Conservation (phyloP, 140 eudicot species). For the Stevia rebaudiana region DNA sequence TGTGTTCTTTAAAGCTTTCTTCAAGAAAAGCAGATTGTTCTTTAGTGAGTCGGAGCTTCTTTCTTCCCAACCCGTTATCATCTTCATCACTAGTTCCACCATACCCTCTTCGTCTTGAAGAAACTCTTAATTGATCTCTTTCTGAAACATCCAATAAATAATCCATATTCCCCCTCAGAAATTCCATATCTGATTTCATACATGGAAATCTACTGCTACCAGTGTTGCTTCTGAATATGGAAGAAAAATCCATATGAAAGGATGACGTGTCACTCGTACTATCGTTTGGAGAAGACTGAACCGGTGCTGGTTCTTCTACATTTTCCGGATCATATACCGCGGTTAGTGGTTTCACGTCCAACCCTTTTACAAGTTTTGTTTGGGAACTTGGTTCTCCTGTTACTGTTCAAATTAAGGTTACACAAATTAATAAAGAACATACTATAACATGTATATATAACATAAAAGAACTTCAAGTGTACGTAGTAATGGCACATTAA, state of each 20-base stretch:
- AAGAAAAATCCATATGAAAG: conserved; percentile 35
- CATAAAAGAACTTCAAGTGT: neutral
- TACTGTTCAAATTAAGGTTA: conserved; percentile 20
- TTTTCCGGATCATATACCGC: conserved; percentile 33
- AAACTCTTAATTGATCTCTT: conserved; percentile 34
- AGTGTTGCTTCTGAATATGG: conserved; percentile 29
- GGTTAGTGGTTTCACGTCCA: conserved; percentile 35
- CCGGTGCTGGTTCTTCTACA: conserved; percentile 33
- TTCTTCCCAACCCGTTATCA: conserved; percentile 53
- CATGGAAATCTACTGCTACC: conserved; percentile 17
- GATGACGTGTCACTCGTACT: conserved; percentile 39
- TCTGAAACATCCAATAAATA: conserved; percentile 35
- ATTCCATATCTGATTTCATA: conserved; percentile 15
- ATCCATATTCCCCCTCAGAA: conserved; percentile 5
- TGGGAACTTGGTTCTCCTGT: conserved; percentile 40
- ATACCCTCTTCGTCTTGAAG: conserved; percentile 34
- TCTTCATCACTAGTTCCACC: conserved; percentile 65
- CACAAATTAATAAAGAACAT: neutral
- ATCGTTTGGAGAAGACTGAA: conserved; percentile 50
- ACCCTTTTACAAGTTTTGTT: conserved; percentile 32
- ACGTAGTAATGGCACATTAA: neutral
- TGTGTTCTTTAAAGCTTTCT: conserved; percentile 94
- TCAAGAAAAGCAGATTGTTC: conserved; percentile 99
- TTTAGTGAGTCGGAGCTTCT: conserved; percentile 81
- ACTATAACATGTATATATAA: neutral